phyloP scores from a whole-genome alignment of 1,284 basidiomycete genomes.

The Rhodotorula sp. region DNA sequence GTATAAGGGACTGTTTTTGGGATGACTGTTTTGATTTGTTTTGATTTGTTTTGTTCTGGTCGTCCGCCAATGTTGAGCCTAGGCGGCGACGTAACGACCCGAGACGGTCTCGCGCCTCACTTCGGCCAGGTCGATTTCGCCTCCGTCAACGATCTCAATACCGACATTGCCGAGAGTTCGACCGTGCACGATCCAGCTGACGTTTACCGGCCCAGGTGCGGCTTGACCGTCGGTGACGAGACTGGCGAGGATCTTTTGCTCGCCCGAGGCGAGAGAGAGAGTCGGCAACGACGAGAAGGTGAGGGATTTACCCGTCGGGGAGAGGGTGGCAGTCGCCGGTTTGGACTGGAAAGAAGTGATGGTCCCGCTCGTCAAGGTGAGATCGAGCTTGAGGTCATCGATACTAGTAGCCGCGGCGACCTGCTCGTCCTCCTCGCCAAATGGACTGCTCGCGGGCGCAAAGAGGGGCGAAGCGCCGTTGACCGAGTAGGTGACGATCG shows the following conservation, averaged over 20 bases:
- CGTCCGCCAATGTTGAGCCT: not conserved
- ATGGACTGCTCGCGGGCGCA: conserved; percentile 18
- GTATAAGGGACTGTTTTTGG: too few relatives aligned
- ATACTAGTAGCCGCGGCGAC: not conserved
- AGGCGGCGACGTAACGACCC: conserved; percentile 51
- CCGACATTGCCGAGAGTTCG: conserved; percentile 49
- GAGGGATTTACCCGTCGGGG: conserved; percentile 47
- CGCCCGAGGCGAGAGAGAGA: conserved; percentile 45
- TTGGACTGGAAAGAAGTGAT: conserved; percentile 53
- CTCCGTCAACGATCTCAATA: conserved; percentile 47
- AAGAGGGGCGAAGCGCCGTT: conserved; percentile 35
- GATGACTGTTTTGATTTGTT: not conserved
- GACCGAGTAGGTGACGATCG: conserved; percentile 54
- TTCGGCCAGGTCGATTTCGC: conserved; percentile 47
- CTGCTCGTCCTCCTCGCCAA: conserved; percentile 32
- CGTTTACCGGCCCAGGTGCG: conserved; percentile 46
- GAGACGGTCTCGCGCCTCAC: conserved; percentile 40
- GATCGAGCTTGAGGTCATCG: conserved; percentile 1
- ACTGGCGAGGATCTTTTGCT: conserved; percentile 55
- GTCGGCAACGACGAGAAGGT: conserved; percentile 45
- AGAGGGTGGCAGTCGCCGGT: conserved; percentile 50
- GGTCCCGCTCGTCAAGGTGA: conserved; percentile 1
- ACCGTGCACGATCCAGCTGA: conserved; percentile 52
- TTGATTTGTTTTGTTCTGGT: not conserved
- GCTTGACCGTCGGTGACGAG: conserved; percentile 47